phyloP scores from a whole-genome alignment of 2,329 filamentous ascomycete genomes.

The Fusarium cyanostomum region DNA sequence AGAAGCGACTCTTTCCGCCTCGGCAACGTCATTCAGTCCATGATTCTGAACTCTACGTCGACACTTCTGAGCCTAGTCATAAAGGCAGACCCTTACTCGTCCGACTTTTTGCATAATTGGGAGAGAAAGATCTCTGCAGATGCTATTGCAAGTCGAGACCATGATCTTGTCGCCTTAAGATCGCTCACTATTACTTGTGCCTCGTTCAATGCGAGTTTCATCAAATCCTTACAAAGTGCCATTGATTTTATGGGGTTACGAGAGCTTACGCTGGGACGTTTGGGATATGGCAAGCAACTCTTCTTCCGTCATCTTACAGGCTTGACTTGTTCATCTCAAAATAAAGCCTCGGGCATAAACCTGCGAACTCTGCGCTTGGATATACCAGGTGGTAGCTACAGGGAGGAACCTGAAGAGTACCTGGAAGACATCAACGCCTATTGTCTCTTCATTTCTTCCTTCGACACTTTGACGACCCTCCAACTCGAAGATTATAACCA shows the following conservation, averaged over 20 bases:
- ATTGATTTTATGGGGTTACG: conserved; percentile 24
- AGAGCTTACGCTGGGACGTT: neutral
- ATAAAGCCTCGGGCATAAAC: neutral
- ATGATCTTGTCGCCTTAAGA: conserved; percentile 6
- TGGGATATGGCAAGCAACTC: neutral
- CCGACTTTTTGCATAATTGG: conserved; percentile 1
- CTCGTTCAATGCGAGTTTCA: neutral
- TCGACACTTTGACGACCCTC: conserved; percentile 22
- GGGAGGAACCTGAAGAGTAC: neutral
- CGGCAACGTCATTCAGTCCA: too few species aligned
- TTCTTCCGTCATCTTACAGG: conserved; percentile 6
- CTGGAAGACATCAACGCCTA: neutral
- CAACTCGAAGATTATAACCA: conserved; percentile 3
- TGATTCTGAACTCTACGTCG: conserved; percentile 24
- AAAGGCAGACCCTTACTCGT: neutral
- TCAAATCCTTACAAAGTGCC: neutral
- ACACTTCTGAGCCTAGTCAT: conserved; percentile 19
- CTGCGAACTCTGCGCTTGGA: conserved; percentile 7
- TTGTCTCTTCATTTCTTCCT: conserved; percentile 25
- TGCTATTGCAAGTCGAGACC: neutral
- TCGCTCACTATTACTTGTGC: conserved; percentile 10
- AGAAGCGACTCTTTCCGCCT: too few species aligned
- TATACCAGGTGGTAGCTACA: neutral
- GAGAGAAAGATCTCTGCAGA: neutral
- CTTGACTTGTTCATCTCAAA: neutral